phyloP scores from a whole-genome alignment of 805 yeast species.

The Metschnikowia corniflorae region DNA sequence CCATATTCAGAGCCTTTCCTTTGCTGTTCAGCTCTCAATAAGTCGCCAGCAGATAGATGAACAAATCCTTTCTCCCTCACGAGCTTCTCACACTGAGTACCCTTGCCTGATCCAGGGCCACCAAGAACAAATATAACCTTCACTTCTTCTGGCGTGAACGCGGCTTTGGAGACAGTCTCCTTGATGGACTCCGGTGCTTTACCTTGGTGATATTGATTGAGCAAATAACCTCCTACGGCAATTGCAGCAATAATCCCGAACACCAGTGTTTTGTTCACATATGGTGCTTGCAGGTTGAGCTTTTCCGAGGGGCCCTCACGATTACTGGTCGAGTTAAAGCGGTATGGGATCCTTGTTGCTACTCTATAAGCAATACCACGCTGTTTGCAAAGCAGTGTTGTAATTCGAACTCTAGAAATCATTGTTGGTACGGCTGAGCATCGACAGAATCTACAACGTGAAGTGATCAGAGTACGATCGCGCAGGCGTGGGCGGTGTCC shows the following conservation, averaged over 20 bases:
- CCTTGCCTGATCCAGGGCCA: slow-evolving; percentile 98
- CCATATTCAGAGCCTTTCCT: slow-evolving; percentile 83
- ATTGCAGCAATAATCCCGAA: slow-evolving; percentile 8
- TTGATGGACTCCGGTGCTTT: slow-evolving; percentile 6
- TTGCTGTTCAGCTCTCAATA: slow-evolving; percentile 85
- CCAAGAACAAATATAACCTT: slow-evolving; percentile 89
- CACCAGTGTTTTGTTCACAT: slow-evolving; percentile 8
- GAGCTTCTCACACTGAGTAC: slow-evolving; percentile 88
- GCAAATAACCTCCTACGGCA: slow-evolving; percentile 5
- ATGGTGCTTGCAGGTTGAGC: slow-evolving; percentile 7
- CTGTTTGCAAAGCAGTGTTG: slow-evolving; percentile 3
- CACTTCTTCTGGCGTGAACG: slow-evolving; percentile 62
- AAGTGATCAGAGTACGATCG: background rate
- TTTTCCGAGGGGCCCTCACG: slow-evolving; percentile 3
- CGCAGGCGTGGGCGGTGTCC: too few relatives aligned
- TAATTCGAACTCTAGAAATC: slow-evolving; percentile 5
- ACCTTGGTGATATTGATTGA: slow-evolving; percentile 5
- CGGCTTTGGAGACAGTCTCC: slow-evolving; percentile 36
- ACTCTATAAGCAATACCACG: background rate
- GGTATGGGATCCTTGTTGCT: background rate
- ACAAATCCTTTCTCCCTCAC: slow-evolving; percentile 78
- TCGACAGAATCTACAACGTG: background rate
- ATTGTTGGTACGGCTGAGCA: slow-evolving; percentile 3
- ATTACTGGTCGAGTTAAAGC: slow-evolving; percentile 6
- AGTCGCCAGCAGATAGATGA: slow-evolving; percentile 95